Evolutionary conservation across 345 rosid species (phyloP).

Genomic region (Camelina sativa): DNA sequence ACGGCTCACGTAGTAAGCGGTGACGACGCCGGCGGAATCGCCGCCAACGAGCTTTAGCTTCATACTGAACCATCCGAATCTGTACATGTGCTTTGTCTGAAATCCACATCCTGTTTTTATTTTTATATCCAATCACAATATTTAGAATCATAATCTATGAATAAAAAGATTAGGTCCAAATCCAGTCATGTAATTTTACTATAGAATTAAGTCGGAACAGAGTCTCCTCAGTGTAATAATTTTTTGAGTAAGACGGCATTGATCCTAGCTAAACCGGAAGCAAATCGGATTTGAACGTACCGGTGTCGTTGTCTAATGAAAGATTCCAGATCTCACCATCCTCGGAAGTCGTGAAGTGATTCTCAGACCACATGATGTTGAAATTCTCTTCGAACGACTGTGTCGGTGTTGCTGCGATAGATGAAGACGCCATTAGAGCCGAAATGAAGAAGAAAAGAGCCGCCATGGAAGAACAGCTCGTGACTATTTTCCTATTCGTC

Average conservation of each 20-base stretch:
- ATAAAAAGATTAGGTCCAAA: not conserved
- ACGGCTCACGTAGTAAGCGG: slow-evolving; percentile 82
- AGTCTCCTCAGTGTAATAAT: not conserved
- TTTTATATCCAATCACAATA: not conserved
- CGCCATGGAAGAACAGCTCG: slow-evolving; percentile 46
- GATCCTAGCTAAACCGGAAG: not conserved
- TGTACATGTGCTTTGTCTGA: slow-evolving; percentile 86
- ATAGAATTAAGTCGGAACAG: not conserved
- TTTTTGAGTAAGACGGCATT: not conserved
- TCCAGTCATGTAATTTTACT: not conserved
- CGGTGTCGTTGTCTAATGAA: slow-evolving; percentile 89
- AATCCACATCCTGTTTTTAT: slow-evolving; percentile 80
- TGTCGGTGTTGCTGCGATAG: slow-evolving; percentile 50
- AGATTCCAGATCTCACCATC: slow-evolving; percentile 99
- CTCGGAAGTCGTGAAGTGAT: slow-evolving; percentile 88
- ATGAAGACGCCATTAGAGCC: slow-evolving; percentile 47
- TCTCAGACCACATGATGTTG: slow-evolving; percentile 90
- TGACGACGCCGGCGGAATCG: slow-evolving; percentile 97
- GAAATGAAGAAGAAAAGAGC: slow-evolving; percentile 43
- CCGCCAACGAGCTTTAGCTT: slow-evolving; percentile 92
- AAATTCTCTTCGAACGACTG: slow-evolving; percentile 83
- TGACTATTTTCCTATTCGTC: not conserved
- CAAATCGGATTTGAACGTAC: slow-evolving; percentile 39
- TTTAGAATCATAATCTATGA: not conserved
- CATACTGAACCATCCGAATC: slow-evolving; percentile 99